phyloP scores from a whole-genome alignment of 176 grass and related monocot genomes.

The Eremochloa ophiuroides region DNA sequence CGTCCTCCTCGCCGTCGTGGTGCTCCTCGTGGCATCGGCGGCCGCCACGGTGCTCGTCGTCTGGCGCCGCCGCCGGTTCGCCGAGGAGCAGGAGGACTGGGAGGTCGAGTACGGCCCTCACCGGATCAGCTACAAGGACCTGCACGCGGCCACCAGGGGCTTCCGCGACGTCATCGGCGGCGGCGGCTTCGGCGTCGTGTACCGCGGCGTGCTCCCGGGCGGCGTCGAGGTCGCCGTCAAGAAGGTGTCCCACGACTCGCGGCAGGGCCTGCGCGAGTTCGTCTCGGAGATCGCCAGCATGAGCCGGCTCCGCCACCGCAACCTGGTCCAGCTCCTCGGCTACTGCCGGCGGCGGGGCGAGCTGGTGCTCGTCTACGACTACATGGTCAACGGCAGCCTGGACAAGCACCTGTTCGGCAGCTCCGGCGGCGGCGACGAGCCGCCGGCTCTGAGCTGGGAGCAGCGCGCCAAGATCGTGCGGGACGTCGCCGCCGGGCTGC shows the following conservation, averaged over 20 bases:
- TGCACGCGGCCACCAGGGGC: slow-evolving; percentile 50
- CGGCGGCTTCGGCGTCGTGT: not conserved
- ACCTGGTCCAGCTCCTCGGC: slow-evolving; percentile 45
- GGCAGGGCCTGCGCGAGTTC: slow-evolving; percentile 44
- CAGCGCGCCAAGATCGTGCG: slow-evolving; percentile 24
- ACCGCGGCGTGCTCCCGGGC: slow-evolving; percentile 3
- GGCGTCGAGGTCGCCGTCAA: slow-evolving; percentile 40
- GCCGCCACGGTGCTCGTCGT: not conserved
- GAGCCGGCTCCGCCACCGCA: slow-evolving; percentile 38
- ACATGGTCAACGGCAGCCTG: slow-evolving; percentile 51
- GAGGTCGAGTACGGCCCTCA: slow-evolving; percentile 63
- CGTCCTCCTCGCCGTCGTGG: not conserved
- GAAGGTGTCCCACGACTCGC: slow-evolving; percentile 35
- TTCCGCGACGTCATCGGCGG: slow-evolving; percentile 62
- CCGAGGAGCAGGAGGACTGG: slow-evolving; percentile 60
- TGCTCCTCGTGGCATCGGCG: slow-evolving; percentile 14
- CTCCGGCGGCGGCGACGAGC: not conserved
- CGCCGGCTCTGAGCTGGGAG: slow-evolving; percentile 19
- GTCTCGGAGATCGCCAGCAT: slow-evolving; percentile 40
- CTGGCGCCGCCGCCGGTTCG: slow-evolving; percentile 31
- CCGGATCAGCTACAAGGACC: slow-evolving; percentile 58
- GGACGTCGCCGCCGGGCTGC: slow-evolving; percentile 28
- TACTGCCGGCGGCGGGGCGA: slow-evolving; percentile 40
- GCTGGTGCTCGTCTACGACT: slow-evolving; percentile 45
- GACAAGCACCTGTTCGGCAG: slow-evolving; percentile 32